Evolutionary conservation across 768 basidiomycete genomes (phyloP), one percentile per base, ranked within the genome.

Genomic region (Exsudoporus frostii): DNA sequence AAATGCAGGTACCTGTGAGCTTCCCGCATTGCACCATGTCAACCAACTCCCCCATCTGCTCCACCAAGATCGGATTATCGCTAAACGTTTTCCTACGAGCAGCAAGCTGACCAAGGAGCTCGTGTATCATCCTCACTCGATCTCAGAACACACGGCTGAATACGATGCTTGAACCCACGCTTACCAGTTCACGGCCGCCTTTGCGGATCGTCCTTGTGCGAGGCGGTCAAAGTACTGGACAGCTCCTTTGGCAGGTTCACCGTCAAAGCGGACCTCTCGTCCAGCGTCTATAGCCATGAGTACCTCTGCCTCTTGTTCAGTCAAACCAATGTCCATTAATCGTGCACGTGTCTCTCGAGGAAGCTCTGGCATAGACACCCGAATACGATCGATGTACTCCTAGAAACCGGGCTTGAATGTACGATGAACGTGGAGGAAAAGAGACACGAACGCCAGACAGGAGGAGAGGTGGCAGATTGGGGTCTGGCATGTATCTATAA

Each of bases 401-500:
- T 96, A 62, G n/a, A 41, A 53, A 19, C 20, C 1, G 9, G 20
- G 45, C 29, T 36, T 34, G 30, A 46, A 41, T 54, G 24, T 56
- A 44, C 10, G 5, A n/a, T 15, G 15, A 24, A 36, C 5, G 22
- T 9, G 33, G 22, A 20, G 30, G 51, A 56, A 45, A 45, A 20
- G 40, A 15, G 45, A 56, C 60, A 62, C 58, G 17, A 53, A 81
- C 85, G 54, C 80, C 66, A 51, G 78, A 77, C 7, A 90, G 63
- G 30, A 82, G 64, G 6, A 98, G 72, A 0, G 85, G 80, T 1
- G 93, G 92, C 1, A 98, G 72, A 67, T 98, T 98, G 0, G 92
- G 86, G 67, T 99, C 97, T 0, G 97, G 97, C 92, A 99, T 96
- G 73, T 98, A 98, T 17, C 90, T 82, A 68, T 98, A 99, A 68